Base-by-base conservation (phyloP, 371 early-diverging fungal species). In the Mucor velutinosus region DNA sequence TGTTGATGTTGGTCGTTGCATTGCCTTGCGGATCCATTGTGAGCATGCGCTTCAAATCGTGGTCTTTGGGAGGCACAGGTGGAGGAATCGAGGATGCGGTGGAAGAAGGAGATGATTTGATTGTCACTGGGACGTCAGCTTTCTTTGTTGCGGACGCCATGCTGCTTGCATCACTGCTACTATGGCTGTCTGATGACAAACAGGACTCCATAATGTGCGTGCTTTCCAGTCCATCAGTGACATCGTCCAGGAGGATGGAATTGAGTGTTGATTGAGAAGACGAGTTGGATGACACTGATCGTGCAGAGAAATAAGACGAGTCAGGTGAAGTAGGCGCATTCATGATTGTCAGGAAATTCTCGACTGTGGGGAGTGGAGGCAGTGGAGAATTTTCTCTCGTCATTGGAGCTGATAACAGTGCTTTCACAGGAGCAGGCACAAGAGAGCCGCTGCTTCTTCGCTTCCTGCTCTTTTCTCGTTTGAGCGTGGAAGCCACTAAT, bases 391-490 rank as follows among this genome's bases (percentile, higher is more conserved):
- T 23, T 8, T 33, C 35, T 35, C 60, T 47, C 1, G 53, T 53
- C 63, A 63, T 63, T 7, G 53, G 55, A 1, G 27, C 33, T 37
- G 55, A 35, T 15, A 51, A 17, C 35, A 45, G 43, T 32, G 61
- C 15, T 43, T 29, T 27, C 10, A 49, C 47, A 10, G 37, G 14
- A 23, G 29, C 27, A 17, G 43, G 17, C 10, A 62, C 7, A 2
- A 65, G 61, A 8, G 57, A 45, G 0, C 62, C 84, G 17, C 81
- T 69, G 7, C 84, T 83, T 10, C 84, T 74, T 49, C 87, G 57
- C 55, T 82, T 68, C 7, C 87, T 69, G 15, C 79, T 81, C 74
- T 60, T 49, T 29, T 49, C 51, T 27, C 27, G 47, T 29, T 49
- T 32, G 0, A 29, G 27, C 51, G 32, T n/a, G 17, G 45, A 45